Evolutionary conservation across 2,329 filamentous ascomycete genomes (phyloP), one percentile per base, ranked within the genome.

Genomic region (Calycina herbarum): DNA sequence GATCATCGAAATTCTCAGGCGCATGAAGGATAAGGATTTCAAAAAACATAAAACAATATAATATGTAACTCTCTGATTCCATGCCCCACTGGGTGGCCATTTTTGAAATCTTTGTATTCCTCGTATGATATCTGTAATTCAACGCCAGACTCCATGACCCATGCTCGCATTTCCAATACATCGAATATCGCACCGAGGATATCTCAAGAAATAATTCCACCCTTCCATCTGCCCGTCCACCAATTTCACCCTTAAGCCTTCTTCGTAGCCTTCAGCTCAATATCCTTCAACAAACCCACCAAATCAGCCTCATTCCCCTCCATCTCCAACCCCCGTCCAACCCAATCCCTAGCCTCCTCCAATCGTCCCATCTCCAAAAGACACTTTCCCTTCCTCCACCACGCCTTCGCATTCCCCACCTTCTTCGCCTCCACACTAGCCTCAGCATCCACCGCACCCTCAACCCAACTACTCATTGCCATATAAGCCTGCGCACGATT

Each of bases 401-500:
- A 98, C 0, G 89, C 94, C 86, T 98, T 98, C 0, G 92, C 88
- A 78, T 99, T 98, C 48, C 90, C 93, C 54, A 89, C 85, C 70
- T 88, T 86, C 83, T 94, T 94, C 68, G 92, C 89, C 82, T 97
- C 94, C 56, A 97, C 90, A 76, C 92, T 95, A 35, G 88, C 86
- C 81, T 96, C 90, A 3, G 93, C 94, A 79, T 99, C 95, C 5
- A 93, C 84, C n/a, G 90, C 86, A 5, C 88, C 95, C 80, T 95
- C 93, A 0, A 91, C 85, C 94, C 94, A 98, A 71, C 85, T 85
- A 78, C 89, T 86, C 78, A 90, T 80, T 20, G 88, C 89, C 89
- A 97, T 96, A 78, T 94, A 85, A 67, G 93, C 92, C 84, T 97
- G 94, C 64, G 94, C 93, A 64, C 95, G 85, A 79, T 97, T 97